Percentiles rank a stretch among this genome's conserved stretches.
Conservation (phyloP, 139 green algal species). For the Coelastrella sp. region DNA sequence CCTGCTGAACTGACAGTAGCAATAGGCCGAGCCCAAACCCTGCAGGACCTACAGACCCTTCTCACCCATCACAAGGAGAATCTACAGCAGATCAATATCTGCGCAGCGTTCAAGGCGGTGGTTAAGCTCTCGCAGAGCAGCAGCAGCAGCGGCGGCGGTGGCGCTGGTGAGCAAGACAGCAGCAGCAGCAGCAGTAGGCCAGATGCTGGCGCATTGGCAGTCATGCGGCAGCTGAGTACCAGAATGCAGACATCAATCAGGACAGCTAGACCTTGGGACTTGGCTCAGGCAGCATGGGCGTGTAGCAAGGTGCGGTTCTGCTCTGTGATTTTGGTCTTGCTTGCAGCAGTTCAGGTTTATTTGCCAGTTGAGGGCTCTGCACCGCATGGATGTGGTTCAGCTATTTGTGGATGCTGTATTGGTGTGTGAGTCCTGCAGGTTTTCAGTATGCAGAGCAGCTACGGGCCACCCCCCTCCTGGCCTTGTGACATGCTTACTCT, state of each 20-base stretch:
- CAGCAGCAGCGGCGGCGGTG: slow-evolving; percentile 5
- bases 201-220: not conserved
- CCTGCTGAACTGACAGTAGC: not conserved
- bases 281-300: slow-evolving; percentile 39
- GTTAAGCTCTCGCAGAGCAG: not conserved
- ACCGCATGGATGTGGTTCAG: too few species aligned
- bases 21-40: not conserved
- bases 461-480: too few species aligned
- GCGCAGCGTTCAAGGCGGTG: slow-evolving; percentile 38
- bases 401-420: too few species aligned
- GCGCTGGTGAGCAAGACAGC: not conserved
- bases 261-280: slow-evolving; percentile 16
- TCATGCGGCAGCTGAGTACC: slow-evolving; percentile 26
- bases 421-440: too few species aligned
- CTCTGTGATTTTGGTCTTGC: not conserved
- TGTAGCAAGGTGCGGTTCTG: slow-evolving; percentile 29
- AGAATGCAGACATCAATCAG: slow-evolving; percentile 22
- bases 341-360: too few species aligned
- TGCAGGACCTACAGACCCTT: slow-evolving; percentile 19
- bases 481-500: too few species aligned
- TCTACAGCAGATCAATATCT: slow-evolving; percentile 37
- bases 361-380: too few species aligned
- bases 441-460: too few species aligned
- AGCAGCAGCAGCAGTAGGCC: not conserved
- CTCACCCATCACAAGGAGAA: slow-evolving; percentile 15